phyloP scores from a whole-genome alignment of 441 rosid species.

The Heliophila coronopifolia region DNA sequence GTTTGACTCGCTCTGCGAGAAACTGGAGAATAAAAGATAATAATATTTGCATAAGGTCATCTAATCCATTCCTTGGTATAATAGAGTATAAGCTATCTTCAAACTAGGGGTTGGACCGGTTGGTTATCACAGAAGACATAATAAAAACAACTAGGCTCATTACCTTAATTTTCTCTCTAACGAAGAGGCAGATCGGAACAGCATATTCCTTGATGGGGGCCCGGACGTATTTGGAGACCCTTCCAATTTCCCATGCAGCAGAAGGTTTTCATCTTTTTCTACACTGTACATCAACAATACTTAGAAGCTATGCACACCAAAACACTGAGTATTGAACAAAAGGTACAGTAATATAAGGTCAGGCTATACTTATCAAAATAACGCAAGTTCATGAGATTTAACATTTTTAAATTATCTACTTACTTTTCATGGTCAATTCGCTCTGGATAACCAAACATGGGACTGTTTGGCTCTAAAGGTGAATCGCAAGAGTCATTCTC shows the following conservation, averaged over 20 bases:
- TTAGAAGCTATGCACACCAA: slow-evolving; percentile 14
- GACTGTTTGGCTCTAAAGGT: slow-evolving; percentile 98
- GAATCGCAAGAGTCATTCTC: slow-evolving; percentile 99
- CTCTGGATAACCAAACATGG: slow-evolving; percentile 78
- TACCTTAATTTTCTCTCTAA: slow-evolving; percentile 77
- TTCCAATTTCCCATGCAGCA: slow-evolving; percentile 61
- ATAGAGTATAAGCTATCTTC: not conserved
- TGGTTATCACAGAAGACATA: slow-evolving; percentile 3
- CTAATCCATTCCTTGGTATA: not conserved
- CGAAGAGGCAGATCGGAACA: slow-evolving; percentile 51
- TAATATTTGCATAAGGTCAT: slow-evolving; percentile 2
- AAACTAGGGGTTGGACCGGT: slow-evolving; percentile 1
- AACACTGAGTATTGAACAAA: slow-evolving; percentile 2
- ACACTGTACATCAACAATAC: slow-evolving; percentile 48
- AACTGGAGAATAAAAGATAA: slow-evolving; percentile 41
- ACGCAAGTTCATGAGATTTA: slow-evolving; percentile 3
- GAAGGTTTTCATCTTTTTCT: slow-evolving; percentile 73
- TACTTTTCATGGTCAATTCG: slow-evolving; percentile 84
- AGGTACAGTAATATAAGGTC: not conserved
- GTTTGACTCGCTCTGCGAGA: slow-evolving; percentile 95
- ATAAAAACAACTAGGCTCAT: slow-evolving; percentile 8
- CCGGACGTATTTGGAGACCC: slow-evolving; percentile 62
- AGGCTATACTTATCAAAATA: not conserved
- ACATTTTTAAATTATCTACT: slow-evolving; percentile 20
- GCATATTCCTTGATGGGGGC: slow-evolving; percentile 66